These are phyloP conservation scores for Claviceps sp. DNA, from an alignment of 2,329 filamentous ascomycete genomes.

Conservation along the genomic window DNA sequence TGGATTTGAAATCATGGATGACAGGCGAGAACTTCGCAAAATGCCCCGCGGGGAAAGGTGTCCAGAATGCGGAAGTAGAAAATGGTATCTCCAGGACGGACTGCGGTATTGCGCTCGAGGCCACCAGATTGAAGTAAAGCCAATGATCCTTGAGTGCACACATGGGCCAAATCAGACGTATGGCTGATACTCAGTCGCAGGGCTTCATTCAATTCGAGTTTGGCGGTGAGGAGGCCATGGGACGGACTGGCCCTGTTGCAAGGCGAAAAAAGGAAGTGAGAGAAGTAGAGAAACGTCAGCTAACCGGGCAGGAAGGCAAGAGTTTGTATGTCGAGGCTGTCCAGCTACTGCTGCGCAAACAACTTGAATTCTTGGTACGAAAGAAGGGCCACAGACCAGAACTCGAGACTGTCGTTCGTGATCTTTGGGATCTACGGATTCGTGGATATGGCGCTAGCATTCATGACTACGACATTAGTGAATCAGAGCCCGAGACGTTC, in stretches of 20 bases:
- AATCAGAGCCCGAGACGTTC: constrained; percentile 21
- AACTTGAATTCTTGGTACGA: constrained; percentile 60
- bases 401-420: constrained; percentile 65
- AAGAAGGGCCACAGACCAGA: constrained; percentile 54
- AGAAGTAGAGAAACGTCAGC: constrained; percentile 39
- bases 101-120: constrained; percentile 68
- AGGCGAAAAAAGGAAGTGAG: constrained; percentile 45
- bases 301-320: constrained; percentile 54
- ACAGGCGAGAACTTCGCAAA: constrained; percentile 30
- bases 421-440: constrained; percentile 69
- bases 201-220: constrained; percentile 42
- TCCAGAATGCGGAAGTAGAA: constrained; percentile 54
- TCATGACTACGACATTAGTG: constrained; percentile 12
- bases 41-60: constrained; percentile 42
- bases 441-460: constrained; percentile 28
- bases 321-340: constrained; percentile 73
- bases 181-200: constrained; percentile 13
- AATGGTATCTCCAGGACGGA: constrained; percentile 63
- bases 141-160: background rate
- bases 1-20: constrained; percentile 20
- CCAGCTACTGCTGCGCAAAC: constrained; percentile 73
- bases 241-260: constrained; percentile 39
- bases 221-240: constrained; percentile 60
- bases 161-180: background rate
- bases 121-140: constrained; percentile 58